Evolutionary conservation across 2,329 filamentous ascomycete species (phyloP).

Genomic region (Diaporthe citri): DNA sequence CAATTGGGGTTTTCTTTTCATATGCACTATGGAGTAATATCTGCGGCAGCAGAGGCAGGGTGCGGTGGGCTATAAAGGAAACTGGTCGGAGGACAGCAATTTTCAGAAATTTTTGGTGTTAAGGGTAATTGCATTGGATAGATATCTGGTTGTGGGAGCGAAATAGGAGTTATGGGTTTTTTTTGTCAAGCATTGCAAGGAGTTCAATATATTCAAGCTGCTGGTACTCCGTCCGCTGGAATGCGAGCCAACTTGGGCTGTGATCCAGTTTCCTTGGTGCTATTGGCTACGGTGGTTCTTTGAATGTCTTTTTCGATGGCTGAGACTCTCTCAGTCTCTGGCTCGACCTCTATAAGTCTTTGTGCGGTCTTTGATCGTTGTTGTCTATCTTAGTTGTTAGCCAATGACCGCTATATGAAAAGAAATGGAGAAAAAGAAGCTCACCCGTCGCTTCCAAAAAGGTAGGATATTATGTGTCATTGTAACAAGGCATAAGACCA

Average conservation of each 20-base stretch:
- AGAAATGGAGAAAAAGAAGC: not conserved
- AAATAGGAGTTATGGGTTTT: not conserved
- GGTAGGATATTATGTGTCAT: slow-evolving; percentile 23
- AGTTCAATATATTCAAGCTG: not conserved
- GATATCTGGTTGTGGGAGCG: not conserved
- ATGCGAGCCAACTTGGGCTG: not conserved
- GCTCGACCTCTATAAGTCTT: not conserved
- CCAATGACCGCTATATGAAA: too few relatives aligned
- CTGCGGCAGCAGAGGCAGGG: not conserved
- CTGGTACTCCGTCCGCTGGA: not conserved
- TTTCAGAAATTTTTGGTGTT: slow-evolving; percentile 4
- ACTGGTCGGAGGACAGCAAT: not conserved
- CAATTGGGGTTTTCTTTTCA: not conserved
- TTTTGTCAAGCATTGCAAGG: slow-evolving; percentile 5
- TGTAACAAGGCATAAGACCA: slow-evolving; percentile 31
- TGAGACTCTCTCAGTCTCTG: not conserved
- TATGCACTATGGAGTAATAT: slow-evolving; percentile 4
- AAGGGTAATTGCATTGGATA: not conserved
- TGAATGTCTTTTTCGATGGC: not conserved
- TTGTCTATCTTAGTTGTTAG: not conserved
- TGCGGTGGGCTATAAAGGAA: not conserved
- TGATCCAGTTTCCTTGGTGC: not conserved
- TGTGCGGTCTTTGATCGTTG: not conserved
- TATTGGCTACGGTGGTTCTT: not conserved
- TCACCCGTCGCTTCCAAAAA: slow-evolving; percentile 35